Conservation (phyloP, 2,329 filamentous ascomycete genomes). For the Penicillium sp. region DNA sequence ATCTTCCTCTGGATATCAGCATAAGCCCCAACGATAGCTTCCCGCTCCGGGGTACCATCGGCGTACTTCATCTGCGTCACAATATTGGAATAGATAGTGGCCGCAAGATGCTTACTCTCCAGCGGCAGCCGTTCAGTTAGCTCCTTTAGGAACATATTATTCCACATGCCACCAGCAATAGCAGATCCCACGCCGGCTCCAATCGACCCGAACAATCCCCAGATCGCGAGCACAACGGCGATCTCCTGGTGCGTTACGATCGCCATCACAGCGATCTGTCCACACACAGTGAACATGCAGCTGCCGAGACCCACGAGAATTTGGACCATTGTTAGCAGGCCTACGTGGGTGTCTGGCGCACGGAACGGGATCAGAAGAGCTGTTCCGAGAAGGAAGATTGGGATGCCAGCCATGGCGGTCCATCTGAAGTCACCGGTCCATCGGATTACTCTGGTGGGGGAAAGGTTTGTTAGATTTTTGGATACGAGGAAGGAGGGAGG, state of each 20-base stretch:
- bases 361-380: conserved; percentile 8
- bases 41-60: conserved; percentile 39
- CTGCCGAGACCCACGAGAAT: conserved; percentile 6
- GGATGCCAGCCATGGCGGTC: conserved; percentile 6
- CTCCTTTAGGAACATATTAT: conserved; percentile 4
- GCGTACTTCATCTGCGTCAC: conserved; percentile 31
- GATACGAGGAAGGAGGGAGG: not conserved
- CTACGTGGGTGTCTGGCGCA: conserved; percentile 3
- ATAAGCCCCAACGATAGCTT: conserved; percentile 48
- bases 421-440: conserved; percentile 9
- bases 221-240: conserved; percentile 5
- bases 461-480: not conserved
- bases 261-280: conserved; percentile 7
- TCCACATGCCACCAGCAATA: conserved; percentile 10
- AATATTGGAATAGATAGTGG: conserved; percentile 5
- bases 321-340: conserved; percentile 6
- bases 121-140: conserved; percentile 1
- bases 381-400: conserved; percentile 6
- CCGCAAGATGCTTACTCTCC: conserved; percentile 5
- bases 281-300: conserved; percentile 5
- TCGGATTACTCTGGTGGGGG: not conserved
- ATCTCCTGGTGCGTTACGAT: conserved; percentile 9
- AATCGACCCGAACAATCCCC: conserved; percentile 6
- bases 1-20: conserved; percentile 46
- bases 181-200: conserved; percentile 5